Evolutionary conservation across 306 rosid genomes (phyloP).

Genomic region (Ammopiptanthus mongolicus): DNA sequence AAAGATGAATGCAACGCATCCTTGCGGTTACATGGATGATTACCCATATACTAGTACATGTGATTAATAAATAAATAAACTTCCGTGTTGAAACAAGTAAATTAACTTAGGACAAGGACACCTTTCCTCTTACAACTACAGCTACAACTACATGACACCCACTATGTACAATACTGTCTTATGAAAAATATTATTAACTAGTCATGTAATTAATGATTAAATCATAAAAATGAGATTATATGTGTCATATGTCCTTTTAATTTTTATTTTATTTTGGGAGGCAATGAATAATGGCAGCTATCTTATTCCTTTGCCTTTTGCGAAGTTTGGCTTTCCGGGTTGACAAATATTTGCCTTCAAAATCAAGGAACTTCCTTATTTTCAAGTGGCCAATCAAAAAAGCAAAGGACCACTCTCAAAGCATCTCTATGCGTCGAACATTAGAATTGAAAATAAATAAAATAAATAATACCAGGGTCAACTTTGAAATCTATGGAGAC

Average conservation of each 20-base stretch:
- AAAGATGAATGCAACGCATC: background rate
- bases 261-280: background rate
- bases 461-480: constrained; percentile 29
- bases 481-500: constrained; percentile 50
- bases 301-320: constrained; percentile 9
- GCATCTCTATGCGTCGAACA: constrained; percentile 28
- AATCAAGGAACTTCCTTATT: constrained; percentile 38
- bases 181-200: background rate
- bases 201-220: background rate
- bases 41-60: background rate
- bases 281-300: no score
- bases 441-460: background rate
- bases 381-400: constrained; percentile 38
- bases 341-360: constrained; percentile 46
- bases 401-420: constrained; percentile 25
- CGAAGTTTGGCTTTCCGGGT: constrained; percentile 23
- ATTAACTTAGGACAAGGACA: background rate
- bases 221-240: background rate
- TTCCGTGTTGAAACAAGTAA: constrained; percentile 12
- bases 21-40: background rate
- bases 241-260: background rate
- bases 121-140: background rate
- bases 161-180: background rate
- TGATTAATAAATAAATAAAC: background rate
- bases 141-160: constrained; percentile 7